These are phyloP conservation scores for Intubia oerlemansii DNA, from an alignment of 2,329 filamentous ascomycete genomes.

Conservation along the genomic window DNA sequence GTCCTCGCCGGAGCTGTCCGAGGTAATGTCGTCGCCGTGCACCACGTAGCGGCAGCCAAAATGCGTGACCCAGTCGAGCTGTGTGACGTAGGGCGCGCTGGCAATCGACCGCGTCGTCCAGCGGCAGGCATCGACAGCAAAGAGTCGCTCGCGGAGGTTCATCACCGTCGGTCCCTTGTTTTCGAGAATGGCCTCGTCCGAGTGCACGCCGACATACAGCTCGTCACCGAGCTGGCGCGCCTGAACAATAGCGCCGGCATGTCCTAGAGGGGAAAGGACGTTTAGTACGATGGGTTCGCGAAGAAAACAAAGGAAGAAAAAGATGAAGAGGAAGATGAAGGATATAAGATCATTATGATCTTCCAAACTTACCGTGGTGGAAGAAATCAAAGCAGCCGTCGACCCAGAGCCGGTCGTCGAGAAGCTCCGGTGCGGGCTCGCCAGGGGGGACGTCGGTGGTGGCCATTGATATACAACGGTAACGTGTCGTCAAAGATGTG, in stretches of 20 bases:
- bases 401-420: slow-evolving; percentile 74
- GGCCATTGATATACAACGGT: no score
- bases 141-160: slow-evolving; percentile 72
- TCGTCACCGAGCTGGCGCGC: slow-evolving; percentile 78
- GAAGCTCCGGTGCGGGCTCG: slow-evolving; percentile 29
- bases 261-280: no score
- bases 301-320: no score
- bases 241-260: slow-evolving; percentile 92
- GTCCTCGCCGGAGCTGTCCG: slow-evolving; percentile 79
- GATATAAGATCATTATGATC: no score
- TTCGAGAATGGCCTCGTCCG: slow-evolving; percentile 81
- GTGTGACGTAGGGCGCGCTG: slow-evolving; percentile 83
- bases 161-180: slow-evolving; percentile 98
- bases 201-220: slow-evolving; percentile 83
- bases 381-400: slow-evolving; percentile 99
- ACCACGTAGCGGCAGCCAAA: slow-evolving; percentile 74
- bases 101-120: slow-evolving; percentile 78
- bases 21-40: slow-evolving; percentile 16
- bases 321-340: no score
- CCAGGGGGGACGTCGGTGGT: slow-evolving; percentile 17
- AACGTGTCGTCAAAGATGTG: no score
- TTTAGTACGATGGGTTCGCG: no score
- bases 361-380: slow-evolving; percentile 51
- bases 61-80: slow-evolving; percentile 80
- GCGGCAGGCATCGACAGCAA: slow-evolving; percentile 82